phyloP scores from a whole-genome alignment of 495 filamentous ascomycete genomes.

The Penicillium simplicissimum region DNA sequence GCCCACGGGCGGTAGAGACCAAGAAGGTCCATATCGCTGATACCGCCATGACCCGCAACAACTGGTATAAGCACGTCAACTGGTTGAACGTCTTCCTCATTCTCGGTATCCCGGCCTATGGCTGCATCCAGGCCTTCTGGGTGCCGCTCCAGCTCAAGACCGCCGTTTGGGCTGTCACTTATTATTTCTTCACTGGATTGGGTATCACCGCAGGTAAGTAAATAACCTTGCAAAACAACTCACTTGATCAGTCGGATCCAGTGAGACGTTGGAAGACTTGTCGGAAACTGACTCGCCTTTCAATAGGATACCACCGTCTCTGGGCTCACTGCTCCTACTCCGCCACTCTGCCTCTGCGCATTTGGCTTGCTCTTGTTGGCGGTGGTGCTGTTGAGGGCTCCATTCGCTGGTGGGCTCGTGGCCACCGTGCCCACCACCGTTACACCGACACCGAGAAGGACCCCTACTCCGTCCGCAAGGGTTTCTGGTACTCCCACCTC shows the following conservation, averaged over 20 bases:
- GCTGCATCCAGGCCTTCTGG: conserved; percentile 77
- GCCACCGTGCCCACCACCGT: conserved; percentile 96
- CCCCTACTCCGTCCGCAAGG: conserved; percentile 98
- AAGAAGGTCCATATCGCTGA: conserved; percentile 60
- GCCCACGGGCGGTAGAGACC: conserved; percentile 44
- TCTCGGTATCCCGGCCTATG: conserved; percentile 76
- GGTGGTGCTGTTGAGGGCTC: conserved; percentile 96
- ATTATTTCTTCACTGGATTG: conserved; percentile 90
- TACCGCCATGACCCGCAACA: conserved; percentile 72
- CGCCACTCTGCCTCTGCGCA: conserved; percentile 80
- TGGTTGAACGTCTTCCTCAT: conserved; percentile 92
- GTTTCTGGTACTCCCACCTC: conserved; percentile 92
- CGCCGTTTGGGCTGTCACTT: conserved; percentile 74
- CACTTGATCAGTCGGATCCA: neutral
- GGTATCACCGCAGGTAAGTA: conserved; percentile 81
- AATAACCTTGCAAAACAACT: neutral
- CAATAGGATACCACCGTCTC: conserved; percentile 78
- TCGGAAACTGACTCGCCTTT: conserved; percentile 11
- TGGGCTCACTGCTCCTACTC: conserved; percentile 97
- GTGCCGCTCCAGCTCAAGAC: conserved; percentile 77
- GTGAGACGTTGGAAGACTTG: neutral
- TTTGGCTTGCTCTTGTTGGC: conserved; percentile 89
- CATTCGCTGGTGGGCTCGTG: conserved; percentile 95
- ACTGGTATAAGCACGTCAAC: conserved; percentile 98
- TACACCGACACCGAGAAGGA: conserved; percentile 99